Percentiles rank a stretch among this genome's conserved stretches.
Evolutionary conservation across 208 protist species (phyloP).

Genomic region (Acanthamoeba sp.): DNA sequence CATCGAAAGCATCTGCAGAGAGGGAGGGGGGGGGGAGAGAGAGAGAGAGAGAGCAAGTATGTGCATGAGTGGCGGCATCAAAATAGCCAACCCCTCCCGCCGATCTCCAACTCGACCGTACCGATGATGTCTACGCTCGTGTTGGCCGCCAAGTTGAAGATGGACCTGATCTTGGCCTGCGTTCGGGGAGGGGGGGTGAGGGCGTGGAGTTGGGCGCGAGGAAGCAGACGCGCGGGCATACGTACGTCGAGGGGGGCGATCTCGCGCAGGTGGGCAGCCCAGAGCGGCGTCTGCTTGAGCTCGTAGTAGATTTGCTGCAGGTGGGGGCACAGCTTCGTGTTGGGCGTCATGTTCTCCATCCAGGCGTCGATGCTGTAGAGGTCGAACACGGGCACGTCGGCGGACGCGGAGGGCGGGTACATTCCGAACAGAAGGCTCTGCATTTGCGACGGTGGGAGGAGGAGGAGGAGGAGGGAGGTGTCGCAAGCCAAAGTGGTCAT

Average conservation of each 20-base stretch:
- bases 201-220: not conserved
- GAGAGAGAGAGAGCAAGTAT: too few species aligned
- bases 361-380: not conserved
- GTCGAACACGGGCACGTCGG: not conserved
- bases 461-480: too few species aligned
- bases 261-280: not conserved
- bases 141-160: not conserved
- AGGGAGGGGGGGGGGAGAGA: too few species aligned
- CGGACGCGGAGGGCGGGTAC: not conserved
- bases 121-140: not conserved
- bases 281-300: not conserved
- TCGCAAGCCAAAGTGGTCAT: too few species aligned
- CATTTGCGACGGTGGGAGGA: too few species aligned
- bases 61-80: too few species aligned
- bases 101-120: not conserved
- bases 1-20: not conserved
- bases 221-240: too few species aligned
- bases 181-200: not conserved
- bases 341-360: conserved; percentile 24
- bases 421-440: not conserved
- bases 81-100: not conserved
- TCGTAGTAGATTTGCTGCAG: not conserved
- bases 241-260: conserved; percentile 3
- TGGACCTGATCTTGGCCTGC: conserved; percentile 41
- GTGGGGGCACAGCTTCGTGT: conserved; percentile 6